Conservation (phyloP, 139 green algal genomes). For the Chlamydomonas asymmetrica region DNA sequence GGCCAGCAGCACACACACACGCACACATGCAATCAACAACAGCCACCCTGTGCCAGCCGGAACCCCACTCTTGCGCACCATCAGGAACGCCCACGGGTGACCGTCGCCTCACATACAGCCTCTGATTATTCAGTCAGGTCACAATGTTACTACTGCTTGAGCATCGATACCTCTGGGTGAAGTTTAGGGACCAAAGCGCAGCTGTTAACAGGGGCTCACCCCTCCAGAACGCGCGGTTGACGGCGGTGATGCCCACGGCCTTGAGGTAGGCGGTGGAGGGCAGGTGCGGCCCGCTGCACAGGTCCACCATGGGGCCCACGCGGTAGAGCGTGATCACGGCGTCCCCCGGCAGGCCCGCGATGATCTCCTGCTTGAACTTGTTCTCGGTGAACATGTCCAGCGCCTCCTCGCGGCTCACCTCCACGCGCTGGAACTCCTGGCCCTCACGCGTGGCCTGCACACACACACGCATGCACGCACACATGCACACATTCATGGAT, state of each 20-base stretch:
- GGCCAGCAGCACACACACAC: too few relatives aligned
- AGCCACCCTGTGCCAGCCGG: neutral
- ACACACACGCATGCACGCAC: too few relatives aligned
- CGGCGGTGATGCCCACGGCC: slow-evolving; percentile 69
- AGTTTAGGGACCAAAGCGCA: neutral
- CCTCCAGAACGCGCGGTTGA: slow-evolving; percentile 83
- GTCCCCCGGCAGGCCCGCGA: slow-evolving; percentile 79
- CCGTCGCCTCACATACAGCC: too few relatives aligned
- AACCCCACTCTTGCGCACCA: too few relatives aligned
- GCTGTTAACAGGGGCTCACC: too few relatives aligned
- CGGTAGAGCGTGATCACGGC: slow-evolving; percentile 91
- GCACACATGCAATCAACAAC: neutral
- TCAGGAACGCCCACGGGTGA: too few relatives aligned
- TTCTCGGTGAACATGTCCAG: slow-evolving; percentile 97
- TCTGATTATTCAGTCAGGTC: too few relatives aligned
- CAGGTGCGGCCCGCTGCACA: slow-evolving; percentile 93
- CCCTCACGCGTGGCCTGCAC: slow-evolving; percentile 84
- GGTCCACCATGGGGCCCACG: slow-evolving; percentile 94
- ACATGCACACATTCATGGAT: too few relatives aligned
- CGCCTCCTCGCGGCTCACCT: slow-evolving; percentile 88
- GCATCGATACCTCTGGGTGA: neutral
- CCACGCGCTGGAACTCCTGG: slow-evolving; percentile 91
- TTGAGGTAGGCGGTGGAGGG: slow-evolving; percentile 88
- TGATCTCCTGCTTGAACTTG: slow-evolving; percentile 99
- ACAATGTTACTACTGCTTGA: too few relatives aligned